Conservation (phyloP, 106 monocot genomes). For the Dendrobium officinale region DNA sequence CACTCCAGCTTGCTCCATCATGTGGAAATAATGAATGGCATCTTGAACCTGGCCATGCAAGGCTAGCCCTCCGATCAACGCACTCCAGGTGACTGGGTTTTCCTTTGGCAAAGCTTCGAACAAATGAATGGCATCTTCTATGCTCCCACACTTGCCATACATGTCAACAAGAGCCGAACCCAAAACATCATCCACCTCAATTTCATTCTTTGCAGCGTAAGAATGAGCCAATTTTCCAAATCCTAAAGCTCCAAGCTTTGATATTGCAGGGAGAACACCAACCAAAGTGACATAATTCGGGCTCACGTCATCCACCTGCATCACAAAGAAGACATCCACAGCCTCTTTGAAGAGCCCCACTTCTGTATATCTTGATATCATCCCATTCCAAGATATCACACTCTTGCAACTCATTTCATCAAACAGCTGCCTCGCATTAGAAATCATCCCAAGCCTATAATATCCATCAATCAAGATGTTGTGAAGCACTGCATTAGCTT, state of each 20-base stretch:
- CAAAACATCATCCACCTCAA: conserved; percentile 38
- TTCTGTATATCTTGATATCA: conserved; percentile 38
- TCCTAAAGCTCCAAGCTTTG: conserved; percentile 27
- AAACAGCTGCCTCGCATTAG: conserved; percentile 24
- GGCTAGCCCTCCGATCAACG: conserved; percentile 47
- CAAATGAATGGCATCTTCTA: conserved; percentile 38
- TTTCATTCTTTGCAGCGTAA: conserved; percentile 25
- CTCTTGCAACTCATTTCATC: conserved; percentile 28
- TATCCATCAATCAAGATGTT: conserved; percentile 58
- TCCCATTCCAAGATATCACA: conserved; percentile 51
- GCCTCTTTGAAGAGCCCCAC: conserved; percentile 40
- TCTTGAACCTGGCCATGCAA: conserved; percentile 48
- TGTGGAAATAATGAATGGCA: conserved; percentile 32
- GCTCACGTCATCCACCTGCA: conserved; percentile 23
- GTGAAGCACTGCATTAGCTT: conserved; percentile 22
- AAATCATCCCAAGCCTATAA: conserved; percentile 21
- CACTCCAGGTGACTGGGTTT: conserved; percentile 47
- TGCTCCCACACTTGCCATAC: conserved; percentile 63
- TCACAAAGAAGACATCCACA: conserved; percentile 23
- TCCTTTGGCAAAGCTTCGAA: conserved; percentile 40
- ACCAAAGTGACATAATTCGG: conserved; percentile 48
- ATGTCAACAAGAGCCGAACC: conserved; percentile 65
- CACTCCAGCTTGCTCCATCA: conserved; percentile 30
- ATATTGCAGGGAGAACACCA: conserved; percentile 40
- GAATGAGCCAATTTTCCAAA: conserved; percentile 45